A percentile compares a stretch with the other conserved stretches of the same genome.
These are phyloP conservation scores for Nymphaea colorata DNA, from an alignment of 164 flowering plant species.

Conservation along the genomic window DNA sequence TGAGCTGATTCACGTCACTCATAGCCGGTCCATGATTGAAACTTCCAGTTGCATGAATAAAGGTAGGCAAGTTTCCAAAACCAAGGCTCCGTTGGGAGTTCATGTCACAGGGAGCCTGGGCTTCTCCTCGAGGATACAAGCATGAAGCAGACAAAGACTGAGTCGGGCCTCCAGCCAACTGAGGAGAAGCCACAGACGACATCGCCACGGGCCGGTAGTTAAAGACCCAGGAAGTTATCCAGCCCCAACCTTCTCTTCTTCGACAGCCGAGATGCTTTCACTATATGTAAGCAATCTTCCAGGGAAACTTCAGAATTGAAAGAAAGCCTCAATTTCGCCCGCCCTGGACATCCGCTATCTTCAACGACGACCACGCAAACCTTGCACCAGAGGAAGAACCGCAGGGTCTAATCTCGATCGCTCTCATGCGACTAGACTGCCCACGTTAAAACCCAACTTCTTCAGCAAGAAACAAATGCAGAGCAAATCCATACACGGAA, in stretches of 20 bases:
- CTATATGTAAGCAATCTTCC: no score
- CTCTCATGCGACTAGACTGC: not conserved
- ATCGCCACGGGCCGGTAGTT: conserved; percentile 42
- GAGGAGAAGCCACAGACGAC: conserved; percentile 63
- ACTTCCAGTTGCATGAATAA: conserved; percentile 42
- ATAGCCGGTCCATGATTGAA: conserved; percentile 42
- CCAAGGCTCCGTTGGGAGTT: conserved; percentile 65
- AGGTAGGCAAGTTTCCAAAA: conserved; percentile 59
- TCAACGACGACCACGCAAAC: no score
- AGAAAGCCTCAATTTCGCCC: no score
- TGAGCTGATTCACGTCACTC: conserved; percentile 57
- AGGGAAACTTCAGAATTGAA: no score
- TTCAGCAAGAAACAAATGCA: no score
- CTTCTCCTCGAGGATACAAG: conserved; percentile 79
- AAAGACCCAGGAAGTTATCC: conserved; percentile 52
- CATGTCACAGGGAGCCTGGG: conserved; percentile 32
- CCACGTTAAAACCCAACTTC: not conserved
- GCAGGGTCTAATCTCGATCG: no score
- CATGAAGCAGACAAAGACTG: conserved; percentile 79
- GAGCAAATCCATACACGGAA: no score
- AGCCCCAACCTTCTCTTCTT: not conserved
- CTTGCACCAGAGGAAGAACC: no score
- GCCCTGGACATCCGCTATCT: no score
- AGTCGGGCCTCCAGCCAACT: conserved; percentile 64
- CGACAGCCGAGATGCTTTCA: not conserved